These are phyloP conservation scores for Auriscalpium orientale DNA, from an alignment of 768 basidiomycete genomes.

Conservation along the genomic window DNA sequence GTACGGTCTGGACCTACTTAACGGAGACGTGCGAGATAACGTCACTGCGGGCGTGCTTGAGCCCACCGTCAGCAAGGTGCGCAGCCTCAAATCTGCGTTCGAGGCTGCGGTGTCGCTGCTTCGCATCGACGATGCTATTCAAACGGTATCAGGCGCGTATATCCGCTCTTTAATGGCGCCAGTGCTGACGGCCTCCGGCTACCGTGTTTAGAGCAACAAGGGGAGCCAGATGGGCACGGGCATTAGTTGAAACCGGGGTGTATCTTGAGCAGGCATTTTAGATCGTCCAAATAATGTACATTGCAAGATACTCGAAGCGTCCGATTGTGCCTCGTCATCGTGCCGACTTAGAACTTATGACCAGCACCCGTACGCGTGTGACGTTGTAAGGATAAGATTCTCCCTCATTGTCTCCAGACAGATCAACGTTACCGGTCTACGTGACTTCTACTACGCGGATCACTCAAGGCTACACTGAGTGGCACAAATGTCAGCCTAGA, in stretches of 20 bases:
- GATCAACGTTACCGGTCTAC: no score
- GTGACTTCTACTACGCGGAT: no score
- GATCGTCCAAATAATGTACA: not conserved
- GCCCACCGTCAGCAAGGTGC: conserved; percentile 95
- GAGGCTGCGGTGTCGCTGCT: conserved; percentile 93
- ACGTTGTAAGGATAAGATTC: no score
- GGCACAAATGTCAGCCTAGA: no score
- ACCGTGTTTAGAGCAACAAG: not conserved
- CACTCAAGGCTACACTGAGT: no score
- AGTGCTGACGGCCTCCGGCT: not conserved
- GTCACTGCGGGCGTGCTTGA: conserved; percentile 89
- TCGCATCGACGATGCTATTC: conserved; percentile 94
- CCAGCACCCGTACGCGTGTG: no score
- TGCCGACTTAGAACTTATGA: no score
- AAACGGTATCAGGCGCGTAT: conserved; percentile 73
- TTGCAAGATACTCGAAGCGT: no score
- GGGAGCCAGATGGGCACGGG: not conserved
- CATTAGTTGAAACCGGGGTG: not conserved
- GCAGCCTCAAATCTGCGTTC: conserved; percentile 93
- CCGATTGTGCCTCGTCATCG: no score
- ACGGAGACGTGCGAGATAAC: conserved; percentile 94
- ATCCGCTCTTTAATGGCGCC: not conserved
- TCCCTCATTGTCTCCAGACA: no score
- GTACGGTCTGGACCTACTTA: conserved; percentile 91
- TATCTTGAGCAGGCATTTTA: not conserved